Base-by-base conservation (phyloP, 192 early-diverging fungal genomes). In the Gaertneriomyces sp. region DNA sequence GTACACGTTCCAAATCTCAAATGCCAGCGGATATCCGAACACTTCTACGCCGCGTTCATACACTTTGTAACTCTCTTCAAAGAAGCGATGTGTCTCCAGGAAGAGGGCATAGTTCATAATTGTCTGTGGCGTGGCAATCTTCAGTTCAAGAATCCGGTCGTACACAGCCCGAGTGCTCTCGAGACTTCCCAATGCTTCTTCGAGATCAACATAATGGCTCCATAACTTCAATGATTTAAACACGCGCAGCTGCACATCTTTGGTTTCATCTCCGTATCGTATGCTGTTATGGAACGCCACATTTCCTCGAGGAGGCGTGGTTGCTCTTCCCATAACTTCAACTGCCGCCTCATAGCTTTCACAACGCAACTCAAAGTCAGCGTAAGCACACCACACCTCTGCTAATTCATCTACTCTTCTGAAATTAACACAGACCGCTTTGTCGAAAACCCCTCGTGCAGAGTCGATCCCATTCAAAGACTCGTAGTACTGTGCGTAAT, bases 1-100 rank as follows among this genome's bases (percentile, higher is more conserved):
- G 78, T 99, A 99, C 17, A 95, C 77, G 73, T 91, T 95, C 97
- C 97, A 99, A 45, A 99, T 80, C 64, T 99, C 97, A 70, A 94
- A 90, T 1, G 97, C 94, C 58, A 96, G 90, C 0, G 97, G 95
- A 70, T 90, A 97, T 14, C 93, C 93, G 70, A 99, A 98, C n/a
- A 88, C 72, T 10, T 93, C 90, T 68, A 99, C 93, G 7, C 95
- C 97, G 60, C 92, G 89, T 70, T 99, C 97, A 69, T 93, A 99
- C 4, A 91, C 91, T 71, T 89, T 87, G 82, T 92, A 99, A 40
- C 88, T 88, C 74, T 84, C 70, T 78, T 99, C 97, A 75, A 87
- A 95, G 79, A 87, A 94, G 47, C 86, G 82, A 62, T 90, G 79
- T 55, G 94, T 91, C 71, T 97, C 92, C 61, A 98, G 79, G 68